Evolutionary conservation across 768 basidiomycete genomes (phyloP), one percentile per base, ranked within the genome.

Genomic region (Arthromyces matolae): DNA sequence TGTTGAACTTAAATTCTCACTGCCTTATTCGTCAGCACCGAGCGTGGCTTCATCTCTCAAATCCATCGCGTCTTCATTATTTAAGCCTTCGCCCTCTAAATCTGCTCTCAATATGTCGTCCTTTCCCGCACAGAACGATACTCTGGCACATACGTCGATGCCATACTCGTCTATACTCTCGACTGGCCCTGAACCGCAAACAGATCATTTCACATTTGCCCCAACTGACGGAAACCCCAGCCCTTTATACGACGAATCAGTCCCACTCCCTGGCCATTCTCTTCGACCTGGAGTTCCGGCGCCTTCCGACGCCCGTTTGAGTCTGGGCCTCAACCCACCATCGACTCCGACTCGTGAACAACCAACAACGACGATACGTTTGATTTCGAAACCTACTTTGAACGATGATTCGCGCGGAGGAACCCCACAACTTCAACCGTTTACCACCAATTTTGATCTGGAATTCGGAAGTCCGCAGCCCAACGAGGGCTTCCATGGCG

Each of bases 31-130:
- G 32, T 45, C 62, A 85, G 80, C 71, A 29, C 74, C 79, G n/a
- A 78, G 73, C 13, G 78, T 89, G 13, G 69, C 73, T 35, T 88
- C 88, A 1, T 91, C 89, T 29, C 76, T 93, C 52, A 84, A 76
- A 61, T 81, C 84, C 0, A 70, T 92, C 33, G 89, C 86, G n/a
- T 82, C 71, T 33, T 88, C 89, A 10, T 70, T 89, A 23, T 84
- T 85, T 32, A 73, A 89, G 57, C 87, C 57, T 39, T 58, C 46
- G 49, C 59, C 60, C 10, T 57, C 59, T 29, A 63, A 60, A 40
- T 53, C 57, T 45, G 57, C 53, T 38, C 57, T 59, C 37, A 42
- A 54, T 58, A 62, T 29, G 52, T 58, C 42, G 43, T 54, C 45
- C 51, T 59, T 39, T 56, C 58, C 49, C 48, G 41, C 36, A 42